Evolutionary conservation across 208 protist species (phyloP).

Genomic region (Leishmania martiniquensis): DNA sequence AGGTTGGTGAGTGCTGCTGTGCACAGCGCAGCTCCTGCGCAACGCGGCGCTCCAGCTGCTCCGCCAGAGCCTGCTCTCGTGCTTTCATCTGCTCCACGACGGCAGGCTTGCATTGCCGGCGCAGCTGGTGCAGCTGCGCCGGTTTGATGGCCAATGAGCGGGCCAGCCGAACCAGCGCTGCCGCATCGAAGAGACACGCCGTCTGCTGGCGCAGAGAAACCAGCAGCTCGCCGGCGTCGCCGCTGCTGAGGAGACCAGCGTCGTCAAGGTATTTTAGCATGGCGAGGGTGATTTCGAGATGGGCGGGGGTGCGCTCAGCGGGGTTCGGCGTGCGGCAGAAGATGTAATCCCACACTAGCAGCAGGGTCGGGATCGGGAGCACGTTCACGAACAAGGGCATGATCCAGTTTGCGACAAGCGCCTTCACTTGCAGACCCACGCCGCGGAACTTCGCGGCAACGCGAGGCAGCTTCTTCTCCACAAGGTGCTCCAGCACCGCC

Average conservation of each 20-base stretch:
- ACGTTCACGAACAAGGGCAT: constrained; percentile 75
- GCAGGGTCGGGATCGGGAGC: constrained; percentile 53
- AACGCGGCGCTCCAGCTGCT: constrained; percentile 25
- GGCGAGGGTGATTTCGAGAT: constrained; percentile 58
- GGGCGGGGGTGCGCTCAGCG: constrained; percentile 31
- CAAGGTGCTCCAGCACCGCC: constrained; percentile 43
- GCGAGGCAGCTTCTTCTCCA: constrained; percentile 48
- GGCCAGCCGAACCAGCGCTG: constrained; percentile 35
- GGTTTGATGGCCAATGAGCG: constrained; percentile 28
- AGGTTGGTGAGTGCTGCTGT: not conserved
- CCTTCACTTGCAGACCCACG: constrained; percentile 49
- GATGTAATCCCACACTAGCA: constrained; percentile 74
- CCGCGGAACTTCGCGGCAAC: constrained; percentile 37
- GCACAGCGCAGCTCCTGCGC: constrained; percentile 28
- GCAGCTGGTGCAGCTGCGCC: constrained; percentile 42
- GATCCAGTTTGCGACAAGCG: constrained; percentile 64
- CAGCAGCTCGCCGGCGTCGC: constrained; percentile 43
- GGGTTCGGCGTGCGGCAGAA: constrained; percentile 30
- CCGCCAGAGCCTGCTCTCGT: constrained; percentile 15
- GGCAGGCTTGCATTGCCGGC: constrained; percentile 30
- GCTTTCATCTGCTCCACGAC: constrained; percentile 30
- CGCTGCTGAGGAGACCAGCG: constrained; percentile 22
- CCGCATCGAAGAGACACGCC: constrained; percentile 41
- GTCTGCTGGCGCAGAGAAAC: constrained; percentile 32
- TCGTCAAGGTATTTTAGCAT: constrained; percentile 52